Evolutionary conservation across 192 early-diverging fungal genomes (phyloP).

Genomic region (Allomyces arbusculus): DNA sequence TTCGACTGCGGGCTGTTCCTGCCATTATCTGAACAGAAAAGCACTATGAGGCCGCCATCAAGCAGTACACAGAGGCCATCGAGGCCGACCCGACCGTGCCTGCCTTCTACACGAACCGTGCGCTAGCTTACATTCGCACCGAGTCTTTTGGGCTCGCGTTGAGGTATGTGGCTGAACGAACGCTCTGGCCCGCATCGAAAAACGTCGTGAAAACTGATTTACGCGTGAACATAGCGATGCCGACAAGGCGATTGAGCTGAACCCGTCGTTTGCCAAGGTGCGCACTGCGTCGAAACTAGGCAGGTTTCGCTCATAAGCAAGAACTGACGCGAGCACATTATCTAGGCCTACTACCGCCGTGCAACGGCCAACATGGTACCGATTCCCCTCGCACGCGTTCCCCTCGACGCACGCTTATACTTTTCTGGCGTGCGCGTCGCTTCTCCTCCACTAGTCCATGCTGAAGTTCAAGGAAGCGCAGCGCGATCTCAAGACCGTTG

Average conservation of each 20-base stretch:
- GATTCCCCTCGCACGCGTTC: too few species aligned
- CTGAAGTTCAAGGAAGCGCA: slow-evolving; percentile 66
- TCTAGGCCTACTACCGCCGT: slow-evolving; percentile 66
- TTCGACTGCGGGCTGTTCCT: too few species aligned
- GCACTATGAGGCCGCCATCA: slow-evolving; percentile 69
- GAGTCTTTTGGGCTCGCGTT: not conserved
- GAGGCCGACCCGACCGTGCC: slow-evolving; percentile 58
- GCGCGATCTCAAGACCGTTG: slow-evolving; percentile 44
- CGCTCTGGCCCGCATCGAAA: too few species aligned
- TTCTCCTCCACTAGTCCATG: slow-evolving; percentile 15
- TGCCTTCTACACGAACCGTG: slow-evolving; percentile 80
- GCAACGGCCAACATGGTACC: slow-evolving; percentile 61
- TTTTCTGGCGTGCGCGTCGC: too few species aligned
- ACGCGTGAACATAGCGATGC: slow-evolving; percentile 32
- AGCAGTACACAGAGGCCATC: slow-evolving; percentile 79
- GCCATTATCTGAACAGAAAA: slow-evolving; percentile 1
- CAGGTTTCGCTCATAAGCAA: too few species aligned
- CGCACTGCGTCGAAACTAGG: not conserved
- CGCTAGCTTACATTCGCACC: slow-evolving; percentile 55
- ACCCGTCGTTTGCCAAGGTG: slow-evolving; percentile 58
- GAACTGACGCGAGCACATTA: too few species aligned
- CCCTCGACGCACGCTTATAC: too few species aligned
- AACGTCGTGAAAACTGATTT: too few species aligned
- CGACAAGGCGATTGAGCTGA: slow-evolving; percentile 57
- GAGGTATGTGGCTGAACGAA: not conserved